Base-by-base conservation (phyloP, 768 basidiomycete genomes). In the Inosperma sp. region DNA sequence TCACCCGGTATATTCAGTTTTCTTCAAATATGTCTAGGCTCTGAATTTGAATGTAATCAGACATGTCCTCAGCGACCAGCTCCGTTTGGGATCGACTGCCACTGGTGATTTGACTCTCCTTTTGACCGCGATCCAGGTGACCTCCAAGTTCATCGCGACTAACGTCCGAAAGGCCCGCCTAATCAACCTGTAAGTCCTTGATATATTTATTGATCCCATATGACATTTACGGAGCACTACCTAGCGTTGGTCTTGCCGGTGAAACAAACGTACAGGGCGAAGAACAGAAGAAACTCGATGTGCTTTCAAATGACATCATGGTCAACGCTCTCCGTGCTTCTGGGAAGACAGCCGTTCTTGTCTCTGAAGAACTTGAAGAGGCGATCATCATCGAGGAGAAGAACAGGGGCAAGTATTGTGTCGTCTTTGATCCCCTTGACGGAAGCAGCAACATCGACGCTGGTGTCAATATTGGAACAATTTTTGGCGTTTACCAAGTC, bases 231-330 rank as follows among this genome's bases (percentile, higher is more conserved):
- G 33, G 34, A 23, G 45, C 37, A 45, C 43, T 30, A 37, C 46
- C n/a, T 62, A 95, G 93, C n/a, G 87, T 99, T 58, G 96, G 96
- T 26, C 78, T 95, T 17, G 96, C 96, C 13, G 96, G 96, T 13
- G 93, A 94, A 64, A 89, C 89, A 22, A 99, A 99, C 65, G 86
- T 94, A 7, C 92, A 94, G 70, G 96, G 96, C 17, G 96, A 98
- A 68, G 96, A 98, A 64, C 96, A 99, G 78, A 99, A 99, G 79
- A 99, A 99, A 72, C 79, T 99, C 47, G 94, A 96, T 63, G 86
- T 96, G n/a, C 76, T 96, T 26, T 88, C 93, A 12, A 97, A 99
- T 67, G 94, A 99, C 67, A 99, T 99, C 78, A 98, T 99, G 96
- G 81, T 98, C 61, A 97, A 97, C 63, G 86, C 94, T 40, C 81